Evolutionary conservation across 257 asterid species (phyloP), one percentile per base, ranked within the genome.

Genomic region (Lithospermum erythrorhizon): DNA sequence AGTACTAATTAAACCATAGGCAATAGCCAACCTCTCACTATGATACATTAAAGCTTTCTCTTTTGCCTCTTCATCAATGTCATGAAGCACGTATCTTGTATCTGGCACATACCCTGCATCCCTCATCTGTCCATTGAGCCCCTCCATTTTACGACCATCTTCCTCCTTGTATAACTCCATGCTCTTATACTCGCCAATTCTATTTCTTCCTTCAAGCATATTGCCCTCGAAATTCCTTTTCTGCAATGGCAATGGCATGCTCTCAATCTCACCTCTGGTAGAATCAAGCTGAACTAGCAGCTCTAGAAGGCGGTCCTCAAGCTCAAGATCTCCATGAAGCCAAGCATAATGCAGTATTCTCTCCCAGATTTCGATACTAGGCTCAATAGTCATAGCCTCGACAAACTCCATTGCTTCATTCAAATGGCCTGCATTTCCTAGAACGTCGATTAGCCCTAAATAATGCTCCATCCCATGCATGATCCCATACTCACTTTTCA

Each of bases 381-480:
- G 75, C 49, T 78, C 75, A 59, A 74, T 59, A 19, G 83, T 71
- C 59, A 78, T 68, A 47, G 53, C 49, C 59, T 74, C 73, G 23
- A 78, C 54, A 65, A 71, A 78, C 73, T 78, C 83, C 62, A 74
- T 21, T 11, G 77, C 75, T 60, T 78, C 83, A 56, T 21, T 57
- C 66, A 78, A 63, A 63, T 78, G 76, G 59, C 83, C 83, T 4
- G 80, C 45, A 62, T 68, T 67, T 45, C 80, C 83, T 35, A 74
- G 55, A 65, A 78, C 69, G 62, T 51, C 53, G 45, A 71, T 30
- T 47, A 78, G 19, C 51, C 72, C 72, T 27, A 74, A 61, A 24
- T 78, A 78, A 57, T 74, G 80, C 65, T 78, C 69, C 37, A 65
- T 61, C 15, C 57, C 27, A 0, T 80, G 83, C 20, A 57, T 49